Conservation (phyloP, 306 rosid genomes). For the Pyrus bretschneideri region DNA sequence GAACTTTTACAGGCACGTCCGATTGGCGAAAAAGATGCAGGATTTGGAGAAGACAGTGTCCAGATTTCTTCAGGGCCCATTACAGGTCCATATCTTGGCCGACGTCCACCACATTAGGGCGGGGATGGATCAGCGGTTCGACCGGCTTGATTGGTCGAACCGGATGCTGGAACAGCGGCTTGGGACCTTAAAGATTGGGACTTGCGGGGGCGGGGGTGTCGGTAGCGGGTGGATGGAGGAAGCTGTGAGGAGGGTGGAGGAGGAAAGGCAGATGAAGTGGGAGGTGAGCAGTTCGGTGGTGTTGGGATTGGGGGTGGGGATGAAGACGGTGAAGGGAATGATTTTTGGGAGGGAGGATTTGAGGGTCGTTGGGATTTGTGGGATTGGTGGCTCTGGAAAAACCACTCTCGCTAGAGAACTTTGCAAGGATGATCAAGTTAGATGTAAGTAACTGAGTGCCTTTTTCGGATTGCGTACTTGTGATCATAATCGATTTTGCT, state of each 20-base stretch:
- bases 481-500: too few species aligned
- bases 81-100: slow-evolving; percentile 64
- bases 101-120: slow-evolving; percentile 59
- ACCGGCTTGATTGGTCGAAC: slow-evolving; percentile 36
- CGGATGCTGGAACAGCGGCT: slow-evolving; percentile 45
- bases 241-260: slow-evolving; percentile 49
- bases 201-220: slow-evolving; percentile 36
- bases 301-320: slow-evolving; percentile 57
- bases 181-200: slow-evolving; percentile 53
- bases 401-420: slow-evolving; percentile 79
- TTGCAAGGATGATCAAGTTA: slow-evolving; percentile 54
- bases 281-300: slow-evolving; percentile 33
- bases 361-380: slow-evolving; percentile 53
- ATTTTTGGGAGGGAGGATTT: slow-evolving; percentile 38
- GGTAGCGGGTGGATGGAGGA: slow-evolving; percentile 51
- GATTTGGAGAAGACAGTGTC: slow-evolving; percentile 55
- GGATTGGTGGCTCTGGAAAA: slow-evolving; percentile 94
- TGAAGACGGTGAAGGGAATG: slow-evolving; percentile 61
- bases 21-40: slow-evolving; percentile 62
- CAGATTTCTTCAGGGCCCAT: slow-evolving; percentile 44
- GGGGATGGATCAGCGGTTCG: slow-evolving; percentile 51
- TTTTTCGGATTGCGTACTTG: too few species aligned
- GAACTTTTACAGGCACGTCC: slow-evolving; percentile 74
- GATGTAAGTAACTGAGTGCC: slow-evolving; percentile 41
- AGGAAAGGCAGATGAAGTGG: slow-evolving; percentile 27